Conservation (phyloP, 305 asterid species). For the Solanum hybrid region DNA sequence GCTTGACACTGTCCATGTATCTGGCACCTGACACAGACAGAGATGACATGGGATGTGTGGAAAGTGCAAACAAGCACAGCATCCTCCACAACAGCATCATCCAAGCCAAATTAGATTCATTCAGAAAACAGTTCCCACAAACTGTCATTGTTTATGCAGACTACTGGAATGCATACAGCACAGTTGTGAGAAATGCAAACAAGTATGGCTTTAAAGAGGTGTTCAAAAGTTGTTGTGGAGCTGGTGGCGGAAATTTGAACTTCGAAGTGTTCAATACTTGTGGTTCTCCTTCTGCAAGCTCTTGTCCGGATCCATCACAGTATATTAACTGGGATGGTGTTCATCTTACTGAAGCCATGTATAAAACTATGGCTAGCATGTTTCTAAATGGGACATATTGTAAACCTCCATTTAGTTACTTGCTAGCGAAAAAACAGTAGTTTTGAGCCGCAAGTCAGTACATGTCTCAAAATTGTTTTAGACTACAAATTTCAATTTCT, state of each 20-base stretch:
- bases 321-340: conserved; percentile 85
- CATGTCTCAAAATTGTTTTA: neutral
- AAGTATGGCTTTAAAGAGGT: conserved; percentile 46
- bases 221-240: conserved; percentile 58
- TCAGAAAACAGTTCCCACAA: conserved; percentile 32
- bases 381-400: conserved; percentile 36
- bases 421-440: conserved; percentile 26
- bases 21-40: conserved; percentile 39
- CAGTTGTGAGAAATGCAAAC: conserved; percentile 23
- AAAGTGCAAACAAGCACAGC: conserved; percentile 30
- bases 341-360: conserved; percentile 72
- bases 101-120: conserved; percentile 20
- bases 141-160: conserved; percentile 57
- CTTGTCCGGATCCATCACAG: conserved; percentile 44
- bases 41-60: conserved; percentile 53
- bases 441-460: conserved; percentile 3
- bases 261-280: conserved; percentile 41
- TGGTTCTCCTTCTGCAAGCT: conserved; percentile 41
- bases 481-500: neutral
- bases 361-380: conserved; percentile 38
- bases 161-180: conserved; percentile 40
- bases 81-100: conserved; percentile 43
- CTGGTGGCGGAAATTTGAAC: conserved; percentile 38
- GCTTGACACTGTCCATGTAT: conserved; percentile 46
- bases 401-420: conserved; percentile 39